Conservation (phyloP, 768 basidiomycete genomes). For the Amanita polypyramis region DNA sequence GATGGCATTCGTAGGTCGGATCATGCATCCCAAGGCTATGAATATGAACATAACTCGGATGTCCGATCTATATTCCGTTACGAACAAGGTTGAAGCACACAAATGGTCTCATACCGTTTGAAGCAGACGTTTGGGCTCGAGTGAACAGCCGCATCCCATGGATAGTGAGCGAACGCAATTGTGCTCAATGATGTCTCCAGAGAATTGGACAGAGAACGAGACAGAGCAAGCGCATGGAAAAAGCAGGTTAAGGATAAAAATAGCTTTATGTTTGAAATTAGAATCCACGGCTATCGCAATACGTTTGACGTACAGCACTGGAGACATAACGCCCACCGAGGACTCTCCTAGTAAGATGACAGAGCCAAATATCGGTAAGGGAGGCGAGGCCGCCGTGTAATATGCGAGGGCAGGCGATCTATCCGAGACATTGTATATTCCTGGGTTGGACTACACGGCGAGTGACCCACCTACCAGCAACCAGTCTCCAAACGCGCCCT, state of each 20-base stretch:
- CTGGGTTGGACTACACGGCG: neutral
- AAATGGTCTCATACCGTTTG: conserved; percentile 20
- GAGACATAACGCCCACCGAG: conserved; percentile 48
- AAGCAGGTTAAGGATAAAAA: conserved; percentile 77
- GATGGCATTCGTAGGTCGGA: conserved; percentile 83
- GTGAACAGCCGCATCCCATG: conserved; percentile 42
- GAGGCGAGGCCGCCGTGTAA: conserved; percentile 73
- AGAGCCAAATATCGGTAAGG: conserved; percentile 67
- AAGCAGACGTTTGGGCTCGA: conserved; percentile 28
- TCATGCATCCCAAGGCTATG: conserved; percentile 68
- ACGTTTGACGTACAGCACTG: conserved; percentile 46
- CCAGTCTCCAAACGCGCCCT: conserved; percentile 23
- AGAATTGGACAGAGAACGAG: conserved; percentile 88
- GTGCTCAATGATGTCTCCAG: conserved; percentile 82
- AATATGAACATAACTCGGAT: conserved; percentile 34
- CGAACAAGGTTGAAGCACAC: conserved; percentile 3
- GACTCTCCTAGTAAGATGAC: conserved; percentile 44
- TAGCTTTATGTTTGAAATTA: conserved; percentile 32
- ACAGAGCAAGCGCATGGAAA: conserved; percentile 77
- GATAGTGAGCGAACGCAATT: conserved; percentile 69
- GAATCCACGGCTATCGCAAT: neutral
- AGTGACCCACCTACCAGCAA: conserved; percentile 50
- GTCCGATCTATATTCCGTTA: conserved; percentile 18
- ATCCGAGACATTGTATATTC: conserved; percentile 1
- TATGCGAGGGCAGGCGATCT: conserved; percentile 70